Conservation (phyloP, 106 monocot genomes). For the Dioscorea alata region DNA sequence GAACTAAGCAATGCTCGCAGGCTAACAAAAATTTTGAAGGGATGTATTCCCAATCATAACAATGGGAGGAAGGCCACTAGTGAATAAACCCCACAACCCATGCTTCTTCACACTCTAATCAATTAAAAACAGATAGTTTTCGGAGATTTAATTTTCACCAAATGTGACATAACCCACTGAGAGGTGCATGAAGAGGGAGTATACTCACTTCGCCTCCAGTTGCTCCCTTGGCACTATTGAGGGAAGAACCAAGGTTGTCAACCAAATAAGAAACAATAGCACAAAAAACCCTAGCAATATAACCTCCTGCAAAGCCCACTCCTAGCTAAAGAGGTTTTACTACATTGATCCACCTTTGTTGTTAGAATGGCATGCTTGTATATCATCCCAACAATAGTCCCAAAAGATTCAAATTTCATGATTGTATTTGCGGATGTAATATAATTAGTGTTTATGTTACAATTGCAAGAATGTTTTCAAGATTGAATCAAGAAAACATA, state of each 20-base stretch:
- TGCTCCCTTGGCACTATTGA: constrained; percentile 16
- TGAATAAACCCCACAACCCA: no score
- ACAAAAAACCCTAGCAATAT: no score
- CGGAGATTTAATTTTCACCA: no score
- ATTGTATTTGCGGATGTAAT: constrained; percentile 14
- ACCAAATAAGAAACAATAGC: constrained; percentile 17
- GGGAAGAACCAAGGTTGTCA: constrained; percentile 15
- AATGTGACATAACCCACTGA: no score
- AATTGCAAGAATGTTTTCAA: no score
- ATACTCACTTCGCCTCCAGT: constrained; percentile 13
- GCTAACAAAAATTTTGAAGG: constrained; percentile 20
- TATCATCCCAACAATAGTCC: constrained; percentile 16
- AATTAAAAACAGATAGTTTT: no score
- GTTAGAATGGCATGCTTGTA: constrained; percentile 15
- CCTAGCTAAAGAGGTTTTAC: constrained; percentile 16
- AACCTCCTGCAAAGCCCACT: constrained; percentile 18
- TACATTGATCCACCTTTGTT: constrained; percentile 14
- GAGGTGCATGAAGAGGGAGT: not conserved
- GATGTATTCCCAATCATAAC: no score
- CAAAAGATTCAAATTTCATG: constrained; percentile 23
- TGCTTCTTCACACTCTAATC: no score
- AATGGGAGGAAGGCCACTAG: no score
- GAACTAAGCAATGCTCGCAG: not conserved
- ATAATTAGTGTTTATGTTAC: not conserved
- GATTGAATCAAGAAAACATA: no score